Conservation (phyloP, 768 basidiomycete species). For the Boletus pseudo-olivaceus region DNA sequence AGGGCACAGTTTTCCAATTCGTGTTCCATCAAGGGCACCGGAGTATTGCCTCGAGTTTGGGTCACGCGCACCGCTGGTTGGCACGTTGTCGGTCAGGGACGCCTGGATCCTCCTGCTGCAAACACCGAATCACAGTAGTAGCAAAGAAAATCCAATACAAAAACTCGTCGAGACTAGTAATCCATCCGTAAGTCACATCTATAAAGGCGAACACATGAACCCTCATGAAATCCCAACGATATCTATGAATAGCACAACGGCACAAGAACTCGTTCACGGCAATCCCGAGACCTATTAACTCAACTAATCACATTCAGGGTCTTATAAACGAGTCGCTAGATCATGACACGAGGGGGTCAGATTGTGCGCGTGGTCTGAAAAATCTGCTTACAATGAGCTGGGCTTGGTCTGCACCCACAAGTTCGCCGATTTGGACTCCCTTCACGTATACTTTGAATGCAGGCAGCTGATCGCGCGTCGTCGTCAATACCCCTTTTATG, state of each 20-base stretch:
- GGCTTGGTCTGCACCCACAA: constrained; percentile 24
- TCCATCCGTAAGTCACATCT: constrained; percentile 18
- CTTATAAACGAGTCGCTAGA: constrained; percentile 28
- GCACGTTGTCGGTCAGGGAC: constrained; percentile 18
- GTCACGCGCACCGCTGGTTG: constrained; percentile 5
- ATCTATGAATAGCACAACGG: constrained; percentile 21
- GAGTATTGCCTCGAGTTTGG: constrained; percentile 19
- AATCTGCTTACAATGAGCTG: constrained; percentile 23
- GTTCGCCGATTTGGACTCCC: constrained; percentile 29
- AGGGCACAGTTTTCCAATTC: constrained; percentile 12
- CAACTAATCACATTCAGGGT: constrained; percentile 25
- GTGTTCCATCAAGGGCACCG: constrained; percentile 5
- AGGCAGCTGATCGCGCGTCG: constrained; percentile 20
- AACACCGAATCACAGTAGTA: background rate
- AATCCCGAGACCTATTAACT: constrained; percentile 5
- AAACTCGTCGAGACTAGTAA: constrained; percentile 2
- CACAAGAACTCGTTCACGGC: constrained; percentile 1
- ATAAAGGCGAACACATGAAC: constrained; percentile 5
- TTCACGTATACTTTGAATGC: constrained; percentile 31
- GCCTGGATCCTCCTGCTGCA: background rate
- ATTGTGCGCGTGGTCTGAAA: constrained; percentile 3
- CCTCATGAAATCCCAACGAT: constrained; percentile 10
- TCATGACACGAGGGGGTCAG: constrained; percentile 19
- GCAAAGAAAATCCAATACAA: constrained; percentile 4
- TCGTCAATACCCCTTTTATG: constrained; percentile 15